These are phyloP conservation scores for Dioscorea alata DNA, from an alignment of 106 monocot genomes.

Conservation along the genomic window DNA sequence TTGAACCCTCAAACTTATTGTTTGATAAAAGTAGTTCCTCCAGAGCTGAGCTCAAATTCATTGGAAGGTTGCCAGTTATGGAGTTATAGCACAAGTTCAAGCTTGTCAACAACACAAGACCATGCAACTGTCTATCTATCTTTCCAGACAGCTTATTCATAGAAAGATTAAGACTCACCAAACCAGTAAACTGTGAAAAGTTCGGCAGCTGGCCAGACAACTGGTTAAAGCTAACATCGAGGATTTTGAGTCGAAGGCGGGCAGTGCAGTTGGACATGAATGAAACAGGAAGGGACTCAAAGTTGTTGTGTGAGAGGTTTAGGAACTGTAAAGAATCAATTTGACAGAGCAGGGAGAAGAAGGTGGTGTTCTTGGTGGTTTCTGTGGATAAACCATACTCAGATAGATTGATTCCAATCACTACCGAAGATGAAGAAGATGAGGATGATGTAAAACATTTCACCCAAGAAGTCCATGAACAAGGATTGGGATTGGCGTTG, in stretches of 20 bases:
- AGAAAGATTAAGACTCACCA: conserved; percentile 40
- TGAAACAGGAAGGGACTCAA: conserved; percentile 7
- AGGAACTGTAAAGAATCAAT: conserved; percentile 26
- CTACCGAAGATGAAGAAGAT: neutral
- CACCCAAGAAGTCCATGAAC: conserved; percentile 26
- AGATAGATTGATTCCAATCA: conserved; percentile 20
- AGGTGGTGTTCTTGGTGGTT: conserved; percentile 1
- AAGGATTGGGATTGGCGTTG: conserved; percentile 8
- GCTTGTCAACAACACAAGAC: conserved; percentile 8
- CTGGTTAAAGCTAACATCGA: conserved; percentile 36
- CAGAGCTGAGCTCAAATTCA: neutral
- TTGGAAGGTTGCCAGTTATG: conserved; percentile 16
- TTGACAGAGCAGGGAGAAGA: conserved; percentile 20
- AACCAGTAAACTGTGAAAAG: conserved; percentile 15
- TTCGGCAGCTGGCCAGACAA: conserved; percentile 8
- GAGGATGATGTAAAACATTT: conserved; percentile 9
- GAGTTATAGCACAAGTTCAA: conserved; percentile 29
- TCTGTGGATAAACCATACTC: conserved; percentile 10
- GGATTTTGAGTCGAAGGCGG: conserved; percentile 15
- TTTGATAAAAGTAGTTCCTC: conserved; percentile 21
- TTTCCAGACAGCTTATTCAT: conserved; percentile 12
- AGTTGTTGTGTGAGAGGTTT: conserved; percentile 20
- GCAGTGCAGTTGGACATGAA: conserved; percentile 20
- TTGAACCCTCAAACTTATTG: conserved; percentile 25
- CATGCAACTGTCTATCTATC: conserved; percentile 7